Conservation (phyloP, 169 alveolate species). For the Plasmodium gonderi region DNA sequence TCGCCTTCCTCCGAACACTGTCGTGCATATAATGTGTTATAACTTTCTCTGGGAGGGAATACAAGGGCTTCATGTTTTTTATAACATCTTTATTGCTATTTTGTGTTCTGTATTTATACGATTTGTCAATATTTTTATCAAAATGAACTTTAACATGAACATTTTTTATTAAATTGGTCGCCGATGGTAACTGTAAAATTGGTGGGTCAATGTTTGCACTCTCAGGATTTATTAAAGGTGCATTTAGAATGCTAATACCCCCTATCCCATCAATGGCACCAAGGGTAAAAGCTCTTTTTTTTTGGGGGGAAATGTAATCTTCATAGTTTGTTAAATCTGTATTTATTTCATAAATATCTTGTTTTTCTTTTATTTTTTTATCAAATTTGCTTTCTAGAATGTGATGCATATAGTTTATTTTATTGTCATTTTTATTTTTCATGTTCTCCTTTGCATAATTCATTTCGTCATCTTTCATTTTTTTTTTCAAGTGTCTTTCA, state of each 20-base stretch:
- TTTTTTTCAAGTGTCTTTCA: neutral
- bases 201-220: constrained; percentile 50
- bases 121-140: constrained; percentile 52
- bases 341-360: constrained; percentile 5
- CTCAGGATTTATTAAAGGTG: constrained; percentile 61
- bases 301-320: constrained; percentile 11
- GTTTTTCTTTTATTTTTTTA: constrained; percentile 15
- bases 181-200: constrained; percentile 52
- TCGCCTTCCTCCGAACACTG: neutral
- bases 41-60: constrained; percentile 60
- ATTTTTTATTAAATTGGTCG: constrained; percentile 70
- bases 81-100: constrained; percentile 54
- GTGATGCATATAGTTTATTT: neutral
- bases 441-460: constrained; percentile 1
- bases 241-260: constrained; percentile 34
- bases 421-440: neutral
- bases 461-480: constrained; percentile 13
- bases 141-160: constrained; percentile 45
- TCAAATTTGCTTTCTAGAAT: constrained; percentile 11
- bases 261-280: constrained; percentile 73
- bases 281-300: constrained; percentile 66
- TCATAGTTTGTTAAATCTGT: constrained; percentile 21
- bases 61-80: constrained; percentile 59
- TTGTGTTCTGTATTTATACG: constrained; percentile 54
- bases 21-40: constrained; percentile 32